Conservation (phyloP, 257 asterid species). For the Solanum appendiculatum region DNA sequence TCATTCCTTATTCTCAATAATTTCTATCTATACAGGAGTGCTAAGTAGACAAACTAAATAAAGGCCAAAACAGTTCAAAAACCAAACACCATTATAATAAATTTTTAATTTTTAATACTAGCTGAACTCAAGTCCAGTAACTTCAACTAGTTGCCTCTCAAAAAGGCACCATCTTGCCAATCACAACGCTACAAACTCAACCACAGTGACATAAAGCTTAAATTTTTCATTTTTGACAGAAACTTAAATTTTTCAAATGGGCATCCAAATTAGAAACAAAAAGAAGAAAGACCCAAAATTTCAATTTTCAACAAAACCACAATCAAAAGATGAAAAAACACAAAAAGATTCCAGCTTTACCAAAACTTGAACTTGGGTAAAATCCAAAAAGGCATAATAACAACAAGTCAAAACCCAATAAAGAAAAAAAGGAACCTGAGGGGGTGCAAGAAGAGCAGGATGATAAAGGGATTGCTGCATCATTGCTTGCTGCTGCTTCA, state of each 20-base stretch:
- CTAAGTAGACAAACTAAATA: neutral
- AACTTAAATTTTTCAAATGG: neutral
- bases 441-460: constrained; percentile 63
- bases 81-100: neutral
- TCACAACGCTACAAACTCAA: neutral
- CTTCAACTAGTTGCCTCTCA: neutral
- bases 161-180: neutral
- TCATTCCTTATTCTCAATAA: neutral
- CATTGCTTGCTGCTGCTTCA: constrained; percentile 45
- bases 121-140: neutral
- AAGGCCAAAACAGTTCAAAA: neutral
- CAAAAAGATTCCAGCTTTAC: neutral
- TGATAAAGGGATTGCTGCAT: constrained; percentile 84
- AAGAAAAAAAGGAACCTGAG: constrained; percentile 30
- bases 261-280: neutral
- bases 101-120: neutral
- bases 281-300: neutral
- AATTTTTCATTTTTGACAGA: neutral
- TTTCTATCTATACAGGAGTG: neutral
- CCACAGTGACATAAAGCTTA: neutral
- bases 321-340: neutral
- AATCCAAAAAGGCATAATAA: neutral
- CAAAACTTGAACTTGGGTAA: neutral
- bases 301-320: neutral
- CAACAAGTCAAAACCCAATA: neutral